Evolutionary conservation across 1,139 yeast genomes (phyloP), one percentile per base, ranked within the genome.

Genomic region (Debaryomyces singareniensis): DNA sequence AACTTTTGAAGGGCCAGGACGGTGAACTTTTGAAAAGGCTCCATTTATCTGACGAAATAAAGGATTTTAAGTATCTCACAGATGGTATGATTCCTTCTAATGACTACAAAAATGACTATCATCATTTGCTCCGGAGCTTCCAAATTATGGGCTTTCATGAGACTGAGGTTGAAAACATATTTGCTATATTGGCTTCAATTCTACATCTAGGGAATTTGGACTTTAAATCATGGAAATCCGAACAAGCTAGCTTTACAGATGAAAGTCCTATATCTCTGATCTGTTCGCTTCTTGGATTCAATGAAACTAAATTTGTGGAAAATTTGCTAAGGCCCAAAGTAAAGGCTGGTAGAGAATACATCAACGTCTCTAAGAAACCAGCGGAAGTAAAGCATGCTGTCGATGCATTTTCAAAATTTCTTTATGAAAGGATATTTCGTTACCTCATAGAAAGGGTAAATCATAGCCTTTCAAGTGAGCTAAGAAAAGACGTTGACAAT

Each of bases 301-400:
- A 71, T 4, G 60, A 69, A 16, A 60, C 61, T 1, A 75, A 69
- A 10, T 78, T 91, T 42, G 69, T 82, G 1, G 52, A 51, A 14
- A 63, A 58, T 34, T 62, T 93, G 13, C 56, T 89, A 25, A 72
- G 75, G 25, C 97, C 97, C 4, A 79, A 76, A 44, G 95, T 89
- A 10, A 86, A 79, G 50, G 96, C 97, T 2, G 98, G 98, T 3
- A 72, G 77, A 42, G 98, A 93, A 51, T 71, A 74, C 59, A 86
- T 91, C 16, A 72, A 77, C 11, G 95, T 86, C 49, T 76, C 93
- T 15, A 75, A 84, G 44, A 78, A 80, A 30, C 81, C 96, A 0
- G 55, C 70, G 0, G 97, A 91, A 50, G 95, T 91, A 1, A 77
- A 77, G 39, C 78, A 75, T 45, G 71, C 94, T 10, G 66, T 91